Evolutionary conservation across 805 yeast species (phyloP).

Genomic region (Candida saitoana): DNA sequence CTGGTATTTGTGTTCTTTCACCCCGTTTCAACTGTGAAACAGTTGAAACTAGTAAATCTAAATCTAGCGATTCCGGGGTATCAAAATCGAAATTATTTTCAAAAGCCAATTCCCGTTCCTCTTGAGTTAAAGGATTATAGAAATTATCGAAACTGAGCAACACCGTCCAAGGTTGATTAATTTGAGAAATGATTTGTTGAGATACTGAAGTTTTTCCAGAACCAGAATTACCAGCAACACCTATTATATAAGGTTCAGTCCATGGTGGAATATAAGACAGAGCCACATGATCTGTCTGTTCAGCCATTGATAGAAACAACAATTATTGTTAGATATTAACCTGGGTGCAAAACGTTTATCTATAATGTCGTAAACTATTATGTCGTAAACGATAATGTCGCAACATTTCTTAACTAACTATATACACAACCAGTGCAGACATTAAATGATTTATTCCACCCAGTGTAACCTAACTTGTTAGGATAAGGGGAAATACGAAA

Average conservation of each 20-base stretch:
- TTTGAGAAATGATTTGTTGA: constrained; percentile 67
- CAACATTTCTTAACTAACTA: too few relatives aligned
- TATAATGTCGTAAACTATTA: too few relatives aligned
- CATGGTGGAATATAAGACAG: constrained; percentile 38
- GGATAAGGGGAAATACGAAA: too few relatives aligned
- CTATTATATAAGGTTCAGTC: constrained; percentile 46
- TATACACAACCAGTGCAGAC: too few relatives aligned
- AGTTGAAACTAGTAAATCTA: constrained; percentile 64
- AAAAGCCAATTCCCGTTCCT: constrained; percentile 62
- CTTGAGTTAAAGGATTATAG: constrained; percentile 67
- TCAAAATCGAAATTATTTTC: constrained; percentile 79
- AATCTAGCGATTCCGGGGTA: constrained; percentile 77
- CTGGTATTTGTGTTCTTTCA: constrained; percentile 37
- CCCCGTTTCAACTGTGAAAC: constrained; percentile 70
- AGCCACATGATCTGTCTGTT: too few relatives aligned
- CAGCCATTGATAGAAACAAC: too few relatives aligned
- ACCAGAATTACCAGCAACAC: constrained; percentile 50
- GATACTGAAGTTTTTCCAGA: constrained; percentile 95
- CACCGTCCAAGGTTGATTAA: constrained; percentile 92
- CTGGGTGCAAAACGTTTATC: too few relatives aligned
- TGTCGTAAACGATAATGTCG: too few relatives aligned
- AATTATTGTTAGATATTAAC: too few relatives aligned
- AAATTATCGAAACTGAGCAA: constrained; percentile 86
- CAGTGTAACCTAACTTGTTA: too few relatives aligned
- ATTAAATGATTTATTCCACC: too few relatives aligned